Conservation (phyloP, 1,284 basidiomycete species). For the Volvariella volvacea region DNA sequence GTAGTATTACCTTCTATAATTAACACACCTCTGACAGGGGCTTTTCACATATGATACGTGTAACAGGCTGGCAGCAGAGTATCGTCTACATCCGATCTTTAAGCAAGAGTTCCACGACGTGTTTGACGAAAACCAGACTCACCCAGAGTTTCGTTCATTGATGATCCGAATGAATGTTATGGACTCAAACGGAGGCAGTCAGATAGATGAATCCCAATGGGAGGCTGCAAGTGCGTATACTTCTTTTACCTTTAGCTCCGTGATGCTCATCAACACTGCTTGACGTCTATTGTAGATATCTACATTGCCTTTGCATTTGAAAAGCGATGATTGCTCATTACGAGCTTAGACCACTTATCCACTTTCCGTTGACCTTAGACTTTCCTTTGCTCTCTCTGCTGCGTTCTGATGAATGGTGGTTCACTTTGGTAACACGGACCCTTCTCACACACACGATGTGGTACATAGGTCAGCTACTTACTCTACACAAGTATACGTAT, state of each 20-base stretch:
- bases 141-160: slow-evolving; percentile 72
- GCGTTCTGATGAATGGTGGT: too few species aligned
- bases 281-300: slow-evolving; percentile 50
- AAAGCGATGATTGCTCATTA: slow-evolving; percentile 49
- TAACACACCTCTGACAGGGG: slow-evolving; percentile 1
- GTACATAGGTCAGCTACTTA: too few species aligned
- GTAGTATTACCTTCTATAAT: slow-evolving; percentile 18
- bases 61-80: slow-evolving; percentile 77
- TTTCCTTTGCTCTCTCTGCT: too few species aligned
- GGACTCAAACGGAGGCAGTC: slow-evolving; percentile 74
- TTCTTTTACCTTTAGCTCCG: neutral
- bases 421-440: too few species aligned
- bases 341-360: too few species aligned
- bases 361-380: too few species aligned
- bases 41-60: slow-evolving; percentile 2
- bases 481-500: too few species aligned
- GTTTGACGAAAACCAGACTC: slow-evolving; percentile 70
- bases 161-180: slow-evolving; percentile 87
- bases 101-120: slow-evolving; percentile 87
- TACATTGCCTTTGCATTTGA: slow-evolving; percentile 82
- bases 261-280: slow-evolving; percentile 3
- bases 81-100: slow-evolving; percentile 71
- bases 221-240: slow-evolving; percentile 82
- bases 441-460: too few species aligned
- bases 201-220: slow-evolving; percentile 93